Evolutionary conservation across 345 rosid genomes (phyloP).

Genomic region (Bretschneidera sinensis): DNA sequence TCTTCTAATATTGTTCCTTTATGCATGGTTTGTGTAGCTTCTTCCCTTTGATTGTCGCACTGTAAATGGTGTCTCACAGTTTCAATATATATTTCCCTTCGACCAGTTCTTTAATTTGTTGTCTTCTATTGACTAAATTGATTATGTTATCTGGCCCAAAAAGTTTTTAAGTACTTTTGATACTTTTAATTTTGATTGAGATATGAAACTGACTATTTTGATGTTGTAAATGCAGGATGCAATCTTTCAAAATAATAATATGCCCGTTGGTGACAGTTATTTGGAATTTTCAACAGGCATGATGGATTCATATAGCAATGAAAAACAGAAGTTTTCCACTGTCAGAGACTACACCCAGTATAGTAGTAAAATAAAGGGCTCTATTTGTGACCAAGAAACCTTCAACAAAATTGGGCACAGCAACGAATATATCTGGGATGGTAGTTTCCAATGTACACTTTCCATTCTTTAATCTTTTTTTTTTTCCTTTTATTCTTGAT

Average conservation of each 20-base stretch:
- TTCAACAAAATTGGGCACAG: slow-evolving; percentile 16
- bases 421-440: slow-evolving; percentile 43
- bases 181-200: slow-evolving; percentile 11
- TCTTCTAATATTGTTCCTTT: too few relatives aligned
- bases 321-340: slow-evolving; percentile 21
- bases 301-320: slow-evolving; percentile 24
- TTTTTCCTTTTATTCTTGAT: slow-evolving; percentile 3
- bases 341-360: slow-evolving; percentile 28
- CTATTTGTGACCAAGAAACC: slow-evolving; percentile 21
- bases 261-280: slow-evolving; percentile 25
- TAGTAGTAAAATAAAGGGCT: slow-evolving; percentile 27
- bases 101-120: too few relatives aligned
- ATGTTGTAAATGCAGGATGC: slow-evolving; percentile 39
- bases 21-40: slow-evolving; percentile 7
- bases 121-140: too few relatives aligned
- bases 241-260: slow-evolving; percentile 37
- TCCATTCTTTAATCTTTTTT: too few relatives aligned
- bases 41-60: slow-evolving; percentile 2
- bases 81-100: not conserved
- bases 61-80: not conserved
- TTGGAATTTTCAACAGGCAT: slow-evolving; percentile 29
- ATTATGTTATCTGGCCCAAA: not conserved
- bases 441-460: too few relatives aligned
- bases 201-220: not conserved
- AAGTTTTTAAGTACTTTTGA: not conserved